A percentile compares a stretch with the other conserved stretches of the same genome.
These are phyloP conservation scores for Tetraselmis chui DNA, from an alignment of 139 green algal genomes.

Conservation along the genomic window DNA sequence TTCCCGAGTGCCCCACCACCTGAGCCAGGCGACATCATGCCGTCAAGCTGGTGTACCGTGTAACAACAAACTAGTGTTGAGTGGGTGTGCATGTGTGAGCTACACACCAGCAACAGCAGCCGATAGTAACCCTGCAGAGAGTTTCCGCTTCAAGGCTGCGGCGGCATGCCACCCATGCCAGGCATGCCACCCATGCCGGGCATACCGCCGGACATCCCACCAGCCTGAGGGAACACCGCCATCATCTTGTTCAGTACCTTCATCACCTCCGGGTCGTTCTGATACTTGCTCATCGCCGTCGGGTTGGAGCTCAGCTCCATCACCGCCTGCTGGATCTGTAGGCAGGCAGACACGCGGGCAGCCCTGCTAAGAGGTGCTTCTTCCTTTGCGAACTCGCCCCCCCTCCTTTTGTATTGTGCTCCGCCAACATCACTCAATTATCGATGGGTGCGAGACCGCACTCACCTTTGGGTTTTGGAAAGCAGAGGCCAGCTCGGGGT, in stretches of 20 bases:
- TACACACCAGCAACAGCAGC: too few species aligned
- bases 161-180: neutral
- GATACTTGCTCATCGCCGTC: slow-evolving; percentile 78
- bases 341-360: neutral
- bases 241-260: slow-evolving; percentile 50
- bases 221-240: slow-evolving; percentile 38
- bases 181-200: slow-evolving; percentile 1
- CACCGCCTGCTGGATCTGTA: slow-evolving; percentile 64
- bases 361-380: neutral
- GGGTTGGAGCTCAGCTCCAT: slow-evolving; percentile 74
- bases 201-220: neutral
- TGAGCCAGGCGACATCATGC: too few species aligned
- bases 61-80: too few species aligned
- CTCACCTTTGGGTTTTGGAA: slow-evolving; percentile 81
- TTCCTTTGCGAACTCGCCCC: too few species aligned
- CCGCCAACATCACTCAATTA: too few species aligned
- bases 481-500: slow-evolving; percentile 63
- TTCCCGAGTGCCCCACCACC: too few species aligned
- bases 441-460: too few species aligned
- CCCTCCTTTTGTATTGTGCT: too few species aligned
- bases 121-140: too few species aligned
- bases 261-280: slow-evolving; percentile 74
- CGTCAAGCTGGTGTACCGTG: too few species aligned
- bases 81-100: too few species aligned
- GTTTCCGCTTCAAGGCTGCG: too few species aligned